A percentile compares a stretch with the other conserved stretches of the same genome.
These are phyloP conservation scores for Lentinus brumalis DNA, from an alignment of 768 basidiomycete genomes.

Conservation along the genomic window DNA sequence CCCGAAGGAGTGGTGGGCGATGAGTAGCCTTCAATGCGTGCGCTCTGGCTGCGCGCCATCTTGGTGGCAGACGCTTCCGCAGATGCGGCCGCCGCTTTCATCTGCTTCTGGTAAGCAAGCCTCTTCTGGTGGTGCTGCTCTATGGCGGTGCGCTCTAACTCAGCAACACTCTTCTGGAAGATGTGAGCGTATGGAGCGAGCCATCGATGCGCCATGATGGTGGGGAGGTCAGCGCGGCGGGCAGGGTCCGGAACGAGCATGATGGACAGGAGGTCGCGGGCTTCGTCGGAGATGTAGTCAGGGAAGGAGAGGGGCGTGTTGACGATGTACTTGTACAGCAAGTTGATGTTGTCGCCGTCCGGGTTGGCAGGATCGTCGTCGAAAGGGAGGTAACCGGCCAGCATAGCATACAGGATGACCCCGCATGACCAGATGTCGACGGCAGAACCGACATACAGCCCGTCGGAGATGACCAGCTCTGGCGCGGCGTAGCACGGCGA, in stretches of 20 bases:
- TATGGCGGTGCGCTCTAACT: constrained; percentile 79
- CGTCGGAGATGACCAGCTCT: constrained; percentile 96
- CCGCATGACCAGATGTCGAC: constrained; percentile 99
- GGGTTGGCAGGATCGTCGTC: constrained; percentile 99
- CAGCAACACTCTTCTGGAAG: constrained; percentile 73
- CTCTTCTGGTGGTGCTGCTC: constrained; percentile 86
- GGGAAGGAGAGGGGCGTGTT: constrained; percentile 96
- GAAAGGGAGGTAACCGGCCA: constrained; percentile 97
- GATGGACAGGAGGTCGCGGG: constrained; percentile 78
- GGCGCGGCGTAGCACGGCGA: constrained; percentile 98
- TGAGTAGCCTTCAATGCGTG: constrained; percentile 50
- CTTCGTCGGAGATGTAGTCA: constrained; percentile 86
- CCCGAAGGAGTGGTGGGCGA: constrained; percentile 30
- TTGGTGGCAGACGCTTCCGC: constrained; percentile 26
- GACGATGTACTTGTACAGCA: constrained; percentile 98
- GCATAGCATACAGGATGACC: constrained; percentile 95
- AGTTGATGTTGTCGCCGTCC: constrained; percentile 98
- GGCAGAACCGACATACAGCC: constrained; percentile 93
- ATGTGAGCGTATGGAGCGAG: constrained; percentile 60
- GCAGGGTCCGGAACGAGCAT: constrained; percentile 96
- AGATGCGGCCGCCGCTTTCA: constrained; percentile 49
- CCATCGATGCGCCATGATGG: constrained; percentile 91
- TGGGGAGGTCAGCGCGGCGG: constrained; percentile 70
- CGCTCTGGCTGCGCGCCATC: constrained; percentile 53
- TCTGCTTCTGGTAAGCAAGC: constrained; percentile 78